These are phyloP conservation scores for Diaporthe amygdali DNA, from an alignment of 2,329 filamentous ascomycete species.

Conservation along the genomic window DNA sequence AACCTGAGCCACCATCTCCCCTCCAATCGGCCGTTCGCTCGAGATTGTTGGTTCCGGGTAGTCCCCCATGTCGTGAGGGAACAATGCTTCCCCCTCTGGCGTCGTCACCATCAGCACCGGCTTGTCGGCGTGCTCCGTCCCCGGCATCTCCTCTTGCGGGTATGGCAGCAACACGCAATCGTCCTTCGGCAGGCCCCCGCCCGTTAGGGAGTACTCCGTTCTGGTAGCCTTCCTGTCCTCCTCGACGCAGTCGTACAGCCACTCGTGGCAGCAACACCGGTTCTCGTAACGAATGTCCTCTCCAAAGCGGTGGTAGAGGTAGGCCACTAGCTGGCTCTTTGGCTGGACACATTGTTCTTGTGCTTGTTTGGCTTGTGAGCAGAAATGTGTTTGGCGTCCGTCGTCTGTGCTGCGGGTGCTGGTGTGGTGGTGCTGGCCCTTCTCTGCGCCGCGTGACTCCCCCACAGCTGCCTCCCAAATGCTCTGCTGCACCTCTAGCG, in stretches of 20 bases:
- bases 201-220: background rate
- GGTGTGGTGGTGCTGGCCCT: background rate
- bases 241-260: background rate
- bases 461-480: background rate
- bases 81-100: background rate
- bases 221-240: background rate
- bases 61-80: background rate
- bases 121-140: background rate
- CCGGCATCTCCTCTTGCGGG: background rate
- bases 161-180: background rate
- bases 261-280: background rate
- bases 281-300: background rate
- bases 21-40: too few relatives aligned
- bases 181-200: background rate
- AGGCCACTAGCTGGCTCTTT: background rate
- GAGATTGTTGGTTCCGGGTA: background rate
- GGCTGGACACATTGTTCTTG: too few relatives aligned
- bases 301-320: background rate
- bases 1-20: too few relatives aligned
- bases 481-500: background rate
- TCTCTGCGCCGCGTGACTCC: background rate
- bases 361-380: too few relatives aligned
- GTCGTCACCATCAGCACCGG: constrained; percentile 11
- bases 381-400: too few relatives aligned
- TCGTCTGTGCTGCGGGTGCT: background rate